Percentiles rank a stretch among this genome's conserved stretches.
These are phyloP conservation scores for Penicillium simplicissimum DNA, from an alignment of 495 filamentous ascomycete genomes.

Conservation along the genomic window DNA sequence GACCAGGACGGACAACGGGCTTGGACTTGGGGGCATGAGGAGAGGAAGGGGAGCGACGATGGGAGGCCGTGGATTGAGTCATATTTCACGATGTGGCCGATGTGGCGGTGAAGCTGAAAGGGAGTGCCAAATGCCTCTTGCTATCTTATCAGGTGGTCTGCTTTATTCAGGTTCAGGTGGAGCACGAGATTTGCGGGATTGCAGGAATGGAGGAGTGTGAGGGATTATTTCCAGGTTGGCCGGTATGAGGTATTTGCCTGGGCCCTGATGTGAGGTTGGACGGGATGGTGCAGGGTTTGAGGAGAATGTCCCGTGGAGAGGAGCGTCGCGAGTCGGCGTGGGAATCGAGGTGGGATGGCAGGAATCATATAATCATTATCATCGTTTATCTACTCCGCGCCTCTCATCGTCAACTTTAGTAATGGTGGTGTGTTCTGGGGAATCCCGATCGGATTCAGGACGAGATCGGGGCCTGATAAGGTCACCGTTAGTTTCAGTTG, in stretches of 20 bases:
- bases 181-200: conserved; percentile 23
- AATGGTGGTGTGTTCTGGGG: neutral
- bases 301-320: neutral
- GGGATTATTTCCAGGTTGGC: neutral
- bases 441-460: neutral
- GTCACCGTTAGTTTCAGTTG: neutral
- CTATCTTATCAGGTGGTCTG: conserved; percentile 35
- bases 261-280: neutral
- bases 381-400: neutral
- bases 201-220: neutral
- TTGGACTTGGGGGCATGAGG: conserved; percentile 38
- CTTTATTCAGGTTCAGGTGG: conserved; percentile 24
- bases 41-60: conserved; percentile 41
- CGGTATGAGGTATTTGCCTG: conserved; percentile 5
- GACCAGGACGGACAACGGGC: conserved; percentile 30
- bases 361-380: neutral
- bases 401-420: too few relatives aligned
- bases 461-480: conserved; percentile 17
- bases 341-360: neutral
- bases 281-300: conserved; percentile 4
- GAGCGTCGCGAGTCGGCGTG: neutral
- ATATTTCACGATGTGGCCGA: conserved; percentile 22
- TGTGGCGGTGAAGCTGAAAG: conserved; percentile 40
- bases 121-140: conserved; percentile 29
- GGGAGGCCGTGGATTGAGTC: conserved; percentile 41